Percentiles rank a stretch among this genome's conserved stretches.
phyloP scores from a whole-genome alignment of 2,329 filamentous ascomycete genomes.

The Microdochium paspali region DNA sequence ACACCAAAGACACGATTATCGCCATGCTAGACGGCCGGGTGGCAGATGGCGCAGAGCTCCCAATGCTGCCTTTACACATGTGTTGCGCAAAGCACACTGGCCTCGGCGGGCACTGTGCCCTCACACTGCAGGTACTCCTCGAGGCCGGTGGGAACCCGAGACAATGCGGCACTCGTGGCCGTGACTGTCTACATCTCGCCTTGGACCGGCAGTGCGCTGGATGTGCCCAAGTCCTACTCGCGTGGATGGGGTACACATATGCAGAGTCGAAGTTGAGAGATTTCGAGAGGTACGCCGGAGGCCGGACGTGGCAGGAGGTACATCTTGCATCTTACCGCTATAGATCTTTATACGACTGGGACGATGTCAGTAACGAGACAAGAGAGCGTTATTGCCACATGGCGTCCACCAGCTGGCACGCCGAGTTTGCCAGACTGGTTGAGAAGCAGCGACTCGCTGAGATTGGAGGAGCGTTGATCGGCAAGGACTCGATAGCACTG shows the following conservation, averaged over 20 bases:
- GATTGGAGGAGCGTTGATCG: too few species aligned
- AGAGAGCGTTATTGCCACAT: neutral
- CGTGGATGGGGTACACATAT: neutral
- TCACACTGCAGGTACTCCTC: neutral
- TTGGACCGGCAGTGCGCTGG: neutral
- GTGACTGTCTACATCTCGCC: neutral
- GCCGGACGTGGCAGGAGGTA: neutral
- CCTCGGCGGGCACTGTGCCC: too few species aligned
- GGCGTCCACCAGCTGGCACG: neutral
- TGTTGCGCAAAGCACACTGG: too few species aligned
- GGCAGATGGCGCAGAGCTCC: too few species aligned
- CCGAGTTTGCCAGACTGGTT: neutral
- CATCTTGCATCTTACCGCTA: neutral
- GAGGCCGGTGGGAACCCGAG: neutral
- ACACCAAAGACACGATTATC: too few species aligned
- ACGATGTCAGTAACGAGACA: neutral
- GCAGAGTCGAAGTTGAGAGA: neutral
- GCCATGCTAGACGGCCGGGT: too few species aligned
- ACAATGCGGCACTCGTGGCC: too few species aligned
- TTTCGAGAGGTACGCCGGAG: neutral
- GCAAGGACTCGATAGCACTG: too few species aligned
- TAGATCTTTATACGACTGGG: neutral
- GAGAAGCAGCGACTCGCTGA: neutral
- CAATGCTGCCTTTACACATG: too few species aligned
- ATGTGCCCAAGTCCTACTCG: neutral